Conservation (phyloP, 345 rosid genomes). For the Stellera chamaejasme region DNA sequence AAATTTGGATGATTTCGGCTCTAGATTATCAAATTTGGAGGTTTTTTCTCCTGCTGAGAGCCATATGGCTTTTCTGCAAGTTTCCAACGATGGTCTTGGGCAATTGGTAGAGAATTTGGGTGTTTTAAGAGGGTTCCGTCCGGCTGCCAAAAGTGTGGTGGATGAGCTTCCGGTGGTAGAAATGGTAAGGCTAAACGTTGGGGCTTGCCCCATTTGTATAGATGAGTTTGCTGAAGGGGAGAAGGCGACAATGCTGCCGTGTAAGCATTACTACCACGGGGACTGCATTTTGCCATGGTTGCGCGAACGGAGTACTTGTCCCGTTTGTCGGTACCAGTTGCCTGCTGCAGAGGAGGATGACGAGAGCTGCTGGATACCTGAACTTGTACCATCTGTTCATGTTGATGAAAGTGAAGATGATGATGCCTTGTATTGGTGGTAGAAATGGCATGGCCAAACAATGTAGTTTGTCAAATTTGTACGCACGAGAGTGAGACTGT, state of each 20-base stretch:
- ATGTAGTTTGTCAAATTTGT: neutral
- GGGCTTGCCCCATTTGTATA: neutral
- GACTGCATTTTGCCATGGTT: constrained; percentile 15
- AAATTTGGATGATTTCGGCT: neutral
- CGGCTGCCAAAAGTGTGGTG: neutral
- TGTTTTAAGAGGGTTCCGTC: neutral
- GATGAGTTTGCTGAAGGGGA: neutral
- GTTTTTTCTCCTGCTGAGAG: neutral
- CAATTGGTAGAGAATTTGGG: neutral
- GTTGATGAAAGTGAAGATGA: neutral
- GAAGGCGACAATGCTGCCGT: constrained; percentile 9
- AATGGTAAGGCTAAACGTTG: neutral
- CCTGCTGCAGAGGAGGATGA: neutral
- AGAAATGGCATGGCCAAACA: neutral
- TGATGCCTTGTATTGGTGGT: neutral
- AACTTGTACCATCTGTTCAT: too few species aligned
- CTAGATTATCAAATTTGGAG: neutral
- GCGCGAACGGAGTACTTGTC: constrained; percentile 8
- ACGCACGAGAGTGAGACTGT: neutral
- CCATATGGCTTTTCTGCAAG: neutral
- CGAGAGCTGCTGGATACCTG: neutral
- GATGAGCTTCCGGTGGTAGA: neutral
- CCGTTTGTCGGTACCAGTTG: constrained; percentile 13
- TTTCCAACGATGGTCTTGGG: neutral
- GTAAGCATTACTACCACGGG: constrained; percentile 13